A percentile compares a stretch with the other conserved stretches of the same genome.
Evolutionary conservation across 495 filamentous ascomycete genomes (phyloP).

Genomic region (Chaetomium fimeti): DNA sequence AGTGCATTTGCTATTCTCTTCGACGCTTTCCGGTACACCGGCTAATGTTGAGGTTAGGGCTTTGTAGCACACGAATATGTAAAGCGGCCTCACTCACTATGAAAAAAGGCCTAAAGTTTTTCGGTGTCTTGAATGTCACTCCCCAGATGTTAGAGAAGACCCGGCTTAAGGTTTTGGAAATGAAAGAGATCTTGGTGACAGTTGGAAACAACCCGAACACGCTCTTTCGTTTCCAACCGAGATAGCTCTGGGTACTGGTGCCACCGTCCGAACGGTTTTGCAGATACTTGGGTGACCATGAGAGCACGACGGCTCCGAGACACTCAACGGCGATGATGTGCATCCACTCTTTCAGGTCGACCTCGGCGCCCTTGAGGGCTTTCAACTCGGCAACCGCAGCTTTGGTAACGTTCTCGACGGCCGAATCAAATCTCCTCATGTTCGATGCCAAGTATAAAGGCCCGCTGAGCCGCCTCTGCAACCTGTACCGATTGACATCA

Average conservation of each 20-base stretch:
- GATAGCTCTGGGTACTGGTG: constrained; percentile 37
- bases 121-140: constrained; percentile 33
- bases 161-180: constrained; percentile 25
- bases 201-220: constrained; percentile 40
- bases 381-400: constrained; percentile 29
- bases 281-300: constrained; percentile 45
- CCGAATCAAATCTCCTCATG: constrained; percentile 39
- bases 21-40: constrained; percentile 34
- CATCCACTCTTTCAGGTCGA: constrained; percentile 46
- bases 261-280: constrained; percentile 37
- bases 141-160: constrained; percentile 33
- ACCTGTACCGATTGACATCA: constrained; percentile 39
- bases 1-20: constrained; percentile 30
- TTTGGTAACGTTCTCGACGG: constrained; percentile 37
- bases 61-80: background rate
- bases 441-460: constrained; percentile 37
- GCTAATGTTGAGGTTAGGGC: constrained; percentile 14
- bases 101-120: constrained; percentile 40
- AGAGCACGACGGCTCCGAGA: constrained; percentile 41
- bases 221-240: constrained; percentile 39
- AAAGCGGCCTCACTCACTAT: constrained; percentile 24
- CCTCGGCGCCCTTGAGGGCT: constrained; percentile 29
- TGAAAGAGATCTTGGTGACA: constrained; percentile 21
- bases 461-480: constrained; percentile 44
- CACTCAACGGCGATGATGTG: constrained; percentile 46